phyloP scores from a whole-genome alignment of 2,329 filamentous ascomycete genomes.

The Aureobasidium sp. region DNA sequence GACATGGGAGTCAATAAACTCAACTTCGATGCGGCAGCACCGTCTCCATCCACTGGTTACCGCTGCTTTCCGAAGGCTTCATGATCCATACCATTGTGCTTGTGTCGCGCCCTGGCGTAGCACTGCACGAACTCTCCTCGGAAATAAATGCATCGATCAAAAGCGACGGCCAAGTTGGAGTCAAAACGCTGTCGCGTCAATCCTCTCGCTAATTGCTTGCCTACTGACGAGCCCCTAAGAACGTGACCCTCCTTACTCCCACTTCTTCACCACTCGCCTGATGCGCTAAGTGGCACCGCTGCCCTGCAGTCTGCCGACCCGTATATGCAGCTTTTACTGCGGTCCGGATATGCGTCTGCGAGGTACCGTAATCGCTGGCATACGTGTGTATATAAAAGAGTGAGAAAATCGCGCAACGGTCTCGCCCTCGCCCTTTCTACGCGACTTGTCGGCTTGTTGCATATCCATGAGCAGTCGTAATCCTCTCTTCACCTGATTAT shows the following conservation, averaged over 20 bases:
- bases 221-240: background rate
- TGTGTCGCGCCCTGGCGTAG: background rate
- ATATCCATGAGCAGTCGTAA: background rate
- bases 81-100: background rate
- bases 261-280: background rate
- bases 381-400: background rate
- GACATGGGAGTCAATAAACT: conserved; percentile 6
- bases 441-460: conserved; percentile 9
- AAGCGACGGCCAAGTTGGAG: background rate
- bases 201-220: background rate
- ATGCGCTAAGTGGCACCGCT: conserved; percentile 6
- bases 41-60: background rate
- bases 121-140: background rate
- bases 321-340: background rate
- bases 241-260: background rate
- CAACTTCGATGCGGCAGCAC: background rate
- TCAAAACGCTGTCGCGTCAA: background rate
- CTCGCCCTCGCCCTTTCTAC: background rate
- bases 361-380: background rate
- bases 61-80: background rate
- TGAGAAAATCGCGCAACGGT: conserved; percentile 8
- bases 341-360: conserved; percentile 3
- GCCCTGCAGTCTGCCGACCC: conserved; percentile 8
- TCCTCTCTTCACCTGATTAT: background rate
- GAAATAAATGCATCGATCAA: background rate